These are phyloP conservation scores for Mortierella hygrophila DNA, from an alignment of 192 early-diverging fungal genomes.

Conservation along the genomic window DNA sequence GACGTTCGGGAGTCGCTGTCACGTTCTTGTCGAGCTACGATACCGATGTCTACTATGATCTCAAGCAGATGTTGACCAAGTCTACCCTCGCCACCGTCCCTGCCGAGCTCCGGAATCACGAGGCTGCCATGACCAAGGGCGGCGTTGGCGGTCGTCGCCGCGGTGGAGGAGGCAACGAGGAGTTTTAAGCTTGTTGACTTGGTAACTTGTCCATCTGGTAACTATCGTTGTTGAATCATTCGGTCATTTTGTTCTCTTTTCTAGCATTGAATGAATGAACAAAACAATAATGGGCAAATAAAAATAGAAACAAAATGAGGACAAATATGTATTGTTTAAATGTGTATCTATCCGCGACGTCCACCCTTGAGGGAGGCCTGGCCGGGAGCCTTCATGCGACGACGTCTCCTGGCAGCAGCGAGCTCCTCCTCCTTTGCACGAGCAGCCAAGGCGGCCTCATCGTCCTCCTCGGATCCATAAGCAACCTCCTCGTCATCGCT, in stretches of 20 bases:
- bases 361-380: slow-evolving; percentile 54
- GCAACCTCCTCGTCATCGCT: slow-evolving; percentile 34
- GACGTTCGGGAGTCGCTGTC: slow-evolving; percentile 88
- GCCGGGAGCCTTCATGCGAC: slow-evolving; percentile 54
- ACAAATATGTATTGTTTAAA: not conserved
- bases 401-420: slow-evolving; percentile 53
- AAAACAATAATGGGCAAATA: not conserved
- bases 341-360: slow-evolving; percentile 35
- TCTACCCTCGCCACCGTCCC: slow-evolving; percentile 84
- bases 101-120: slow-evolving; percentile 86
- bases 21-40: slow-evolving; percentile 89
- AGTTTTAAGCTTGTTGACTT: slow-evolving; percentile 26
- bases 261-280: not conserved
- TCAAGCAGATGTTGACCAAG: slow-evolving; percentile 81
- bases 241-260: not conserved
- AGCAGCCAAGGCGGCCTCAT: slow-evolving; percentile 34
- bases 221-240: not conserved
- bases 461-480: slow-evolving; percentile 18
- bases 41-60: slow-evolving; percentile 89
- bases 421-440: slow-evolving; percentile 53
- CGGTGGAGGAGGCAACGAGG: slow-evolving; percentile 54
- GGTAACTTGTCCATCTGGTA: not conserved
- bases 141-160: slow-evolving; percentile 70
- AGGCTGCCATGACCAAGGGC: slow-evolving; percentile 85
- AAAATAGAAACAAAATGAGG: not conserved